Evolutionary conservation across 768 basidiomycete genomes (phyloP).

Genomic region (Lentinula guzmanii): DNA sequence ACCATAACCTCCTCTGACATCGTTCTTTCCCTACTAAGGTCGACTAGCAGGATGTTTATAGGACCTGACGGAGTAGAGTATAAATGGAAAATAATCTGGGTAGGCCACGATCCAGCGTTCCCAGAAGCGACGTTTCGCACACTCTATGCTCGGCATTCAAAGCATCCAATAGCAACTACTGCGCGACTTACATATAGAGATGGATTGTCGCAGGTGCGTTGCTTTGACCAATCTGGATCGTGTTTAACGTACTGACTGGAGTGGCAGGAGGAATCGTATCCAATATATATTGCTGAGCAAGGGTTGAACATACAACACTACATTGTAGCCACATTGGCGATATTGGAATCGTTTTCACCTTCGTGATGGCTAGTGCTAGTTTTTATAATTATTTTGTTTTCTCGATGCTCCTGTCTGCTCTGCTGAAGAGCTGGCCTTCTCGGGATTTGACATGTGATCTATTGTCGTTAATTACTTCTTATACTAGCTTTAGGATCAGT

Average conservation of each 20-base stretch:
- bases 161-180: slow-evolving; percentile 9
- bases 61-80: slow-evolving; percentile 11
- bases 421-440: no score
- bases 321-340: slow-evolving; percentile 9
- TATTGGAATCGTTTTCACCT: slow-evolving; percentile 3
- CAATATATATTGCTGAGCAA: slow-evolving; percentile 11
- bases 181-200: slow-evolving; percentile 9
- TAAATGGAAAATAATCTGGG: slow-evolving; percentile 10
- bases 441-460: no score
- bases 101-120: slow-evolving; percentile 9
- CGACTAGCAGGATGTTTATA: background rate
- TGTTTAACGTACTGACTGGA: no score
- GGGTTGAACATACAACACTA: slow-evolving; percentile 4
- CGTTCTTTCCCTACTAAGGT: background rate
- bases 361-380: background rate
- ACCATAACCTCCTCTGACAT: background rate
- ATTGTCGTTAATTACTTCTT: no score
- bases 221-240: background rate
- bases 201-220: slow-evolving; percentile 3
- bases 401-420: no score
- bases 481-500: no score
- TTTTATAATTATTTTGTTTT: no score
- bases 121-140: slow-evolving; percentile 8
- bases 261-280: slow-evolving; percentile 9
- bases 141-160: slow-evolving; percentile 6